These are phyloP conservation scores for Aspergillus ruber DNA, from an alignment of 2,329 filamentous ascomycete genomes.

Conservation along the genomic window DNA sequence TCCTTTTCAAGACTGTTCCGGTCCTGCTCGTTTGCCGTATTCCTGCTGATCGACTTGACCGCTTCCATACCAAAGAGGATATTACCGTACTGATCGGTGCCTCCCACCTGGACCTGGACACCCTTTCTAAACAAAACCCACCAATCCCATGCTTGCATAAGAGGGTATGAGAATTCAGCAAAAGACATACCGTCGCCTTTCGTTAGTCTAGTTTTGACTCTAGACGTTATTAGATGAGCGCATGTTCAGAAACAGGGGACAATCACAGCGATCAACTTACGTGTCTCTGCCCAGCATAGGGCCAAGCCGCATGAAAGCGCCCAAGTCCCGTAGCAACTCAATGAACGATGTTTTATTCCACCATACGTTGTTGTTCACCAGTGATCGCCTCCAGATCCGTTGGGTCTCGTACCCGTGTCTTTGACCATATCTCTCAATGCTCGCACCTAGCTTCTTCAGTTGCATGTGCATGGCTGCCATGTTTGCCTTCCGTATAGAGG, in stretches of 20 bases:
- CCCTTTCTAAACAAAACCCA: slow-evolving; percentile 72
- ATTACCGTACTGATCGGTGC: slow-evolving; percentile 94
- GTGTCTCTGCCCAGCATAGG: slow-evolving; percentile 85
- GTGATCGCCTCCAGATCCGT: slow-evolving; percentile 59
- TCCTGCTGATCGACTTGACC: slow-evolving; percentile 65
- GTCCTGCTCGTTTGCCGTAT: slow-evolving; percentile 30
- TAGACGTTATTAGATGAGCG: slow-evolving; percentile 21
- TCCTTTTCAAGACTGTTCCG: slow-evolving; percentile 32
- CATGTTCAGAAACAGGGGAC: neutral
- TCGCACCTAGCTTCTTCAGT: slow-evolving; percentile 60
- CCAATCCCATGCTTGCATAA: slow-evolving; percentile 96
- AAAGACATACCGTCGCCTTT: slow-evolving; percentile 89
- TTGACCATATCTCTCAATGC: slow-evolving; percentile 60
- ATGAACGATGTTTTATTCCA: slow-evolving; percentile 64
- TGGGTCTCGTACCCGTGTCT: slow-evolving; percentile 60
- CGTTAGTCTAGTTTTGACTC: slow-evolving; percentile 75
- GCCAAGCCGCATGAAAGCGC: slow-evolving; percentile 67
- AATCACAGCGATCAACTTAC: slow-evolving; percentile 47
- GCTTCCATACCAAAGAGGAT: slow-evolving; percentile 85
- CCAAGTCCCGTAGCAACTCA: slow-evolving; percentile 69
- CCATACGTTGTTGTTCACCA: slow-evolving; percentile 83
- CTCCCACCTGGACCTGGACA: slow-evolving; percentile 83
- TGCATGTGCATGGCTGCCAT: slow-evolving; percentile 46
- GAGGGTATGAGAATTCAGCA: slow-evolving; percentile 84
- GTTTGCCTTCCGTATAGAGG: slow-evolving; percentile 38